Percentiles rank a stretch among this genome's conserved stretches.
Conservation (phyloP, 1,284 basidiomycete species). For the Tylopilus sp. region DNA sequence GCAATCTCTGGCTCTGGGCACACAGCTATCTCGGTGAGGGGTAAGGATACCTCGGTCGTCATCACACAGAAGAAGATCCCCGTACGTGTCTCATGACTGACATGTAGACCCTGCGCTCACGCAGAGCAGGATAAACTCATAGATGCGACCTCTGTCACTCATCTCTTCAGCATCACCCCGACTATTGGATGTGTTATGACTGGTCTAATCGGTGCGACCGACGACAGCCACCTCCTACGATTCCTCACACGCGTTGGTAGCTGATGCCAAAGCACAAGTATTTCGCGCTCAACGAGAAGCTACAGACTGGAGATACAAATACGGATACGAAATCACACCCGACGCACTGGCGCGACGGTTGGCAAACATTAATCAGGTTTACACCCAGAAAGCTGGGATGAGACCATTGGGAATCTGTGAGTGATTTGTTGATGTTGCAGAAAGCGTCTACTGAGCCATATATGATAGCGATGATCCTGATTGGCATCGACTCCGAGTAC, state of each 20-base stretch:
- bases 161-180: slow-evolving; percentile 95
- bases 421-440: slow-evolving; percentile 27
- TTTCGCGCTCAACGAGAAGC: slow-evolving; percentile 88
- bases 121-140: slow-evolving; percentile 88
- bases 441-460: slow-evolving; percentile 4
- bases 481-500: slow-evolving; percentile 87
- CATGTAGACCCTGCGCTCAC: slow-evolving; percentile 10
- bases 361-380: slow-evolving; percentile 99
- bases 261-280: slow-evolving; percentile 93
- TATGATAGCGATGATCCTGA: slow-evolving; percentile 86
- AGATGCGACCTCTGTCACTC: slow-evolving; percentile 92
- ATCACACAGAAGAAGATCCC: slow-evolving; percentile 99
- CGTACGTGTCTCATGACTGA: slow-evolving; percentile 44
- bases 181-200: slow-evolving; percentile 98
- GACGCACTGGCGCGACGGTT: slow-evolving; percentile 91
- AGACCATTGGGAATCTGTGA: slow-evolving; percentile 92
- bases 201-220: slow-evolving; percentile 78
- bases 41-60: slow-evolving; percentile 92
- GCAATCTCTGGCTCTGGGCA: slow-evolving; percentile 97
- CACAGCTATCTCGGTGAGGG: slow-evolving; percentile 90
- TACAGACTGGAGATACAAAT: slow-evolving; percentile 94
- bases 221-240: neutral
- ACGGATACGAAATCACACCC: slow-evolving; percentile 96
- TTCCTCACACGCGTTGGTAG: slow-evolving; percentile 42
- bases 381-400: slow-evolving; percentile 97